These are phyloP conservation scores for Ophiobolus disseminans DNA, from an alignment of 2,329 filamentous ascomycete genomes.

Conservation along the genomic window DNA sequence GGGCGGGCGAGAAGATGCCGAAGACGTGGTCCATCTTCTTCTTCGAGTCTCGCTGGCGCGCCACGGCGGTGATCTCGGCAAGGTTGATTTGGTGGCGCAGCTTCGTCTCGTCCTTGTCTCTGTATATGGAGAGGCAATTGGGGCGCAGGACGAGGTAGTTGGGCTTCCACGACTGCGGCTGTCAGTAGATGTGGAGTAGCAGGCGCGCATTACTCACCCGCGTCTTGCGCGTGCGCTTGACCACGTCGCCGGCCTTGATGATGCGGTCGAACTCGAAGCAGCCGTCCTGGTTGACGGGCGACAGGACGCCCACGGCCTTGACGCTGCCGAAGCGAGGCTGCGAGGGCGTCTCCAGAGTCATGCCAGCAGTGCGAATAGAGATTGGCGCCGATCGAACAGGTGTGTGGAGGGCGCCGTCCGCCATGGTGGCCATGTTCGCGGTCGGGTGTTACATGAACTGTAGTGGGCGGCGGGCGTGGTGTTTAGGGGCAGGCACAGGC, in stretches of 20 bases:
- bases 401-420: constrained; percentile 32
- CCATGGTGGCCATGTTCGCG: constrained; percentile 32
- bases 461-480: constrained; percentile 10
- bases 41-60: constrained; percentile 86
- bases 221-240: constrained; percentile 91
- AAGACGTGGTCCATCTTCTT: constrained; percentile 87
- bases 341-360: constrained; percentile 35
- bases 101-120: constrained; percentile 86
- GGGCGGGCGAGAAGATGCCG: constrained; percentile 87
- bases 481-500: constrained; percentile 4
- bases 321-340: constrained; percentile 33
- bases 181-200: constrained; percentile 14
- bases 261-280: constrained; percentile 96
- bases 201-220: constrained; percentile 62
- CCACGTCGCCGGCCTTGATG: constrained; percentile 84
- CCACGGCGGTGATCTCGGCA: constrained; percentile 88
- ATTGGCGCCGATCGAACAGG: constrained; percentile 33
- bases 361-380: constrained; percentile 28
- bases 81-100: constrained; percentile 87
- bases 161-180: constrained; percentile 80
- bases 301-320: constrained; percentile 68
- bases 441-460: constrained; percentile 28
- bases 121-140: constrained; percentile 90
- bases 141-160: constrained; percentile 89
- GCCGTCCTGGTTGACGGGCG: constrained; percentile 90